Base-by-base conservation (phyloP, 1,284 basidiomycete species). In the Puccinia novopanici region DNA sequence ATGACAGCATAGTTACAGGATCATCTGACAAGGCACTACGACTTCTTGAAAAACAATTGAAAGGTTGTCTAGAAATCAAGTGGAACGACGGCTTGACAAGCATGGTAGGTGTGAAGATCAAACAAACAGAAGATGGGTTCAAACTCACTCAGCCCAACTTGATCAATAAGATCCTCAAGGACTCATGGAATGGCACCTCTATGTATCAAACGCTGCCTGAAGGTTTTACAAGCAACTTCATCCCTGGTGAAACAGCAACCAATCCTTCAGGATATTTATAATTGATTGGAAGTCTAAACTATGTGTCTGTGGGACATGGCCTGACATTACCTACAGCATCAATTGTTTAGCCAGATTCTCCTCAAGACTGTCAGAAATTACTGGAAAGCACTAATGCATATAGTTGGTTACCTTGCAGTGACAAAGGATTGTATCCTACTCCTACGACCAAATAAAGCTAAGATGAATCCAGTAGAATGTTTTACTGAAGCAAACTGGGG, bases 271-370 rank as follows among this genome's bases (percentile, higher is more conserved):
- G 8, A 24, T 61, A 61, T 27, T 42, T 77, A 3, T 67, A 6
- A 3, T 37, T 37, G 42, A 63, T 77, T 24, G 63, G 40, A 0
- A 45, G 12, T 22, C 24, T 77, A 3, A 68, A 55, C 61, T 77
- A 77, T 10, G n/a, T 77, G 8, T 34, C 61, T 2, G 48, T 67
- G 75, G 61, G 17, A 77, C 40, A 12, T 10, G 74, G 1, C 74
- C 74, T 27, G 63, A 77, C 45, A 57, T 77, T 37, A 19, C 42
- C 2, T 77, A 65, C 45, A 5, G 59, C 30, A 63, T 77, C 13
- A 77, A 77, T 52, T 52, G 17, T 17, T 17, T 52, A 52, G 9
- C 50, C 50, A n/a, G 45, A 54, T 68, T 48, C 40, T 24, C 63
- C 2, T 24, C 40, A 3, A 30, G 24, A 2, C 75, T 63, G 24